These are phyloP conservation scores for Schizophyllum commune DNA, from an alignment of 1,284 basidiomycete species.

Conservation along the genomic window DNA sequence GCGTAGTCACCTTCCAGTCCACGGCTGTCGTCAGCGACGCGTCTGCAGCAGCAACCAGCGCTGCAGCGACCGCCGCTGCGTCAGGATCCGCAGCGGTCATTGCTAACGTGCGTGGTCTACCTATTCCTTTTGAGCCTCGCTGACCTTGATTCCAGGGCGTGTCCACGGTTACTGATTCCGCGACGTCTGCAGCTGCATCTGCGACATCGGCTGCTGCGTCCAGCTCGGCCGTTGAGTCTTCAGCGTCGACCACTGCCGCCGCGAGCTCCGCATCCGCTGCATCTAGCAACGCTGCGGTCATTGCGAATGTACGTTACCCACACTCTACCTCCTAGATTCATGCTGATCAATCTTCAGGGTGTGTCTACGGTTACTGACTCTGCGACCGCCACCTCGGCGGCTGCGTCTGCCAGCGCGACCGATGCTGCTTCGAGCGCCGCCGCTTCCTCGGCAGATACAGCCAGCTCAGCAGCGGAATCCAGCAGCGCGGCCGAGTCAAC, in stretches of 20 bases:
- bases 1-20: conserved; percentile 33
- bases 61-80: conserved; percentile 1
- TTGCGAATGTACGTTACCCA: conserved; percentile 11
- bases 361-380: conserved; percentile 15
- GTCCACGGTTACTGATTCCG: conserved; percentile 3
- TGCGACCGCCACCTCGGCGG: conserved; percentile 1
- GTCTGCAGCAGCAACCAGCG: conserved; percentile 11
- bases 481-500: conserved; percentile 7
- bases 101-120: conserved; percentile 3
- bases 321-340: background rate
- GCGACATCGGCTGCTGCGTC: background rate
- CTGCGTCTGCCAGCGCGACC: conserved; percentile 15
- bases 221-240: background rate
- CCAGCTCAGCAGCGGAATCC: too few species aligned
- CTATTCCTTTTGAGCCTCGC: conserved; percentile 10
- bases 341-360: conserved; percentile 15
- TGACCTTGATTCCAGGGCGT: conserved; percentile 10
- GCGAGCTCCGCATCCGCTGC: conserved; percentile 8
- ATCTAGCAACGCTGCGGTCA: conserved; percentile 4
- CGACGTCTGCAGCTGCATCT: conserved; percentile 1
- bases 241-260: conserved; percentile 5
- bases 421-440: background rate
- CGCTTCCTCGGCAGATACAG: too few species aligned
- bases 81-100: background rate
- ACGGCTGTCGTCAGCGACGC: conserved; percentile 10